These are phyloP conservation scores for Tilletia setariae DNA, from an alignment of 1,284 basidiomycete species.

Conservation along the genomic window DNA sequence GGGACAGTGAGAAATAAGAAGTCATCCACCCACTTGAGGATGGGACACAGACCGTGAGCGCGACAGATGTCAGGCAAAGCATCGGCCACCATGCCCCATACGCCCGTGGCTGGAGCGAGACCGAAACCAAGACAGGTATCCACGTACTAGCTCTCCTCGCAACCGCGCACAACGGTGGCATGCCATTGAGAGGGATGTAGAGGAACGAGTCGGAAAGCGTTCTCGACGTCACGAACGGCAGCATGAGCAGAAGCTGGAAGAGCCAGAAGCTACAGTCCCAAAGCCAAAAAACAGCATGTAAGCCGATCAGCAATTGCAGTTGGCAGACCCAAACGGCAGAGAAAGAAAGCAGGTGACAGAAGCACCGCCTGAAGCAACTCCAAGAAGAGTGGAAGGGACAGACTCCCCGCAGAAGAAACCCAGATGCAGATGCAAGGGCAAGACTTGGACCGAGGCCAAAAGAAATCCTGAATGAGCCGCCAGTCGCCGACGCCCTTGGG, in stretches of 20 bases:
- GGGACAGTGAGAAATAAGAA: neutral
- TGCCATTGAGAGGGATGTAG: conserved; percentile 6
- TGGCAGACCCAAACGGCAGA: too few species aligned
- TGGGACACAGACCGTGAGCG: neutral
- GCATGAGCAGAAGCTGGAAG: neutral
- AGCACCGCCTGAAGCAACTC: too few species aligned
- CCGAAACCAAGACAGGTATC: neutral
- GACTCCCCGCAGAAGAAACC: too few species aligned
- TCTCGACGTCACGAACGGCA: neutral
- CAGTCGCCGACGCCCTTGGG: neutral
- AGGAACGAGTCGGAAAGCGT: neutral
- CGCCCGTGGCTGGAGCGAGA: too few species aligned
- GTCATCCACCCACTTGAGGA: conserved; percentile 2
- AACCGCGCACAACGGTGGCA: neutral
- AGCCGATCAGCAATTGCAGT: too few species aligned
- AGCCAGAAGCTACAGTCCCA: neutral
- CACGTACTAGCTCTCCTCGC: neutral
- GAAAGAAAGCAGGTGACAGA: too few species aligned
- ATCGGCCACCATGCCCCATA: too few species aligned
- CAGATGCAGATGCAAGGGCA: neutral
- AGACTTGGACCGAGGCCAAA: neutral
- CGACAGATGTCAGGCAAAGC: neutral
- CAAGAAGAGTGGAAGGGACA: too few species aligned
- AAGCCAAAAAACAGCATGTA: too few species aligned
- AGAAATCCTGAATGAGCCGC: neutral